Base-by-base conservation (phyloP, 257 asterid genomes). In the Osmanthus fragrans region DNA sequence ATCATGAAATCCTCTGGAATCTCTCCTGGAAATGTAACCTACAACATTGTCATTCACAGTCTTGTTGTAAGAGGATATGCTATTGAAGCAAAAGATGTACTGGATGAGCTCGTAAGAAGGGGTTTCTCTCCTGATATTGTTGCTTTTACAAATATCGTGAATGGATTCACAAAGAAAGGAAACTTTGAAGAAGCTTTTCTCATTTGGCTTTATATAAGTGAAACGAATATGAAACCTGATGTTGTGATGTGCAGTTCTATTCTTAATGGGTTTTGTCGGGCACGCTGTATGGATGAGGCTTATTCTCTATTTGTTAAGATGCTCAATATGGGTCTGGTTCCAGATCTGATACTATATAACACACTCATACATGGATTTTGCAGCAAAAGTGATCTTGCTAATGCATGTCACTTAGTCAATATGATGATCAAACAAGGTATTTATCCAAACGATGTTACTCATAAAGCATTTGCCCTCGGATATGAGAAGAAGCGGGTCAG, bases 311-410 rank as follows among this genome's bases (percentile, higher is more conserved):
- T 71, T 60, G 10, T 7, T 32, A 68, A 71, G 66, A 81, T 81
- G 81, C 63, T 76, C 29, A 21, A 40, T 15, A 21, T 13, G 30
- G 84, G 81, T 51, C 68, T 81, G 75, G 15, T 81, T 81, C 84
- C 84, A 64, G 84, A 81, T 72, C 58, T 63, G 19, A 56, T 81
- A 27, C 37, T 81, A 73, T 81, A 76, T 66, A 81, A 81, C 78
- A 81, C 79, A 10, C 84, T 81, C 73, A 76, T 81, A 39, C 72
- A 72, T 65, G 84, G 84, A 34, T 81, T 81, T 81, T 81, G 84
- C 63, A 11, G 81, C 27, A 32, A 56, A 33, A 78, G 81, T 18
- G 71, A 73, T 5, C 6, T 81, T 25, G 75, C 64, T 40, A 67
- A 37, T 49, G 81, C 81, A 15, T 76, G 75, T 40, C 23, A 13